Conservation (phyloP, 257 asterid genomes). For the Scutellaria baicalensis region DNA sequence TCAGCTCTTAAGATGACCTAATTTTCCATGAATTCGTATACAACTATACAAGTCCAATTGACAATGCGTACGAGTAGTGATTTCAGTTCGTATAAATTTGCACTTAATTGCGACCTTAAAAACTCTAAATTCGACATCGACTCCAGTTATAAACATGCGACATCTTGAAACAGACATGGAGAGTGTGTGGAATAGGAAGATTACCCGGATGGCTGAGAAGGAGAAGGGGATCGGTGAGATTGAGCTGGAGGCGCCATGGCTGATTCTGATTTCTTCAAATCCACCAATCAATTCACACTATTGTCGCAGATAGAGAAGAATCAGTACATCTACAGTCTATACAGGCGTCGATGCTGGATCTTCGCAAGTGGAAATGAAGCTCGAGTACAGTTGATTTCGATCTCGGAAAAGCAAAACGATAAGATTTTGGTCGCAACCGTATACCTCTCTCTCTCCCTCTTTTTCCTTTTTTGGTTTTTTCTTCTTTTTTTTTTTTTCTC, state of each 20-base stretch:
- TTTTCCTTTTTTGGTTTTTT: neutral
- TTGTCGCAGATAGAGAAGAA: neutral
- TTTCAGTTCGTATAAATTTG: neutral
- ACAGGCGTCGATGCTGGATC: conserved; percentile 3
- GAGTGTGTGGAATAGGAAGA: neutral
- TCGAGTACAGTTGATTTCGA: neutral
- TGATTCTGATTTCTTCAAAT: conserved; percentile 16
- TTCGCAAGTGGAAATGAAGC: neutral
- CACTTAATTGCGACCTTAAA: neutral
- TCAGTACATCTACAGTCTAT: neutral
- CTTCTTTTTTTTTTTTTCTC: neutral
- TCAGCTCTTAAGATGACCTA: neutral
- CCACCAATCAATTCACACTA: conserved; percentile 5
- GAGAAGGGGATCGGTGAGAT: conserved; percentile 76
- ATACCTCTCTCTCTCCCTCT: conserved; percentile 3
- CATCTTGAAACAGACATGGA: neutral
- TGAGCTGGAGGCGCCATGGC: conserved; percentile 91
- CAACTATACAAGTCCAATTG: neutral
- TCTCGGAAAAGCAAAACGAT: conserved; percentile 1
- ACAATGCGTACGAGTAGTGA: neutral
- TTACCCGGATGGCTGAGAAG: conserved; percentile 99
- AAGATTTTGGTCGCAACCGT: conserved; percentile 2
- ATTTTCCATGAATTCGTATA: neutral
- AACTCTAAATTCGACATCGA: neutral
- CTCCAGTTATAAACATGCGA: neutral